Evolutionary conservation across 768 basidiomycete species (phyloP).

Genomic region (Chalciporus chontae): DNA sequence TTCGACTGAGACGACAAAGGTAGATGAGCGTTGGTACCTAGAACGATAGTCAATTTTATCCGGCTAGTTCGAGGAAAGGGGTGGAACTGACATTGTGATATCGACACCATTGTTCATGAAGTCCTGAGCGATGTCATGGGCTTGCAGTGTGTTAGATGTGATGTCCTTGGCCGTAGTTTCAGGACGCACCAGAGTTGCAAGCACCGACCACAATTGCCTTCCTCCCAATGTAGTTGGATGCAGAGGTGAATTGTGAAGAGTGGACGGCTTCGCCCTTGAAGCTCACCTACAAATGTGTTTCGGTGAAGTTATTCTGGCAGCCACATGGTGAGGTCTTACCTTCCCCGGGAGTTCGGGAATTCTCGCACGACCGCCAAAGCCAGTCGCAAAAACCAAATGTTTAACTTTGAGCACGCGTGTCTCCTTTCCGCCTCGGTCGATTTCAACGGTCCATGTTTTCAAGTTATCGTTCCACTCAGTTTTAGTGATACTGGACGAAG

Average conservation of each 20-base stretch:
- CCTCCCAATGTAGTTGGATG: constrained; percentile 51
- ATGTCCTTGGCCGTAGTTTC: background rate
- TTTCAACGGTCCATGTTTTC: constrained; percentile 44
- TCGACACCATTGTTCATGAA: constrained; percentile 29
- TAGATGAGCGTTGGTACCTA: constrained; percentile 27
- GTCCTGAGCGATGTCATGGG: constrained; percentile 38
- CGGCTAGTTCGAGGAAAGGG: background rate
- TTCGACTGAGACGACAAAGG: constrained; percentile 15
- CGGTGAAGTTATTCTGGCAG: background rate
- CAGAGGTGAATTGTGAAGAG: constrained; percentile 47
- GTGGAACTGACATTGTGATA: constrained; percentile 22
- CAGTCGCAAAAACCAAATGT: constrained; percentile 57
- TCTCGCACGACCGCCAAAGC: constrained; percentile 43
- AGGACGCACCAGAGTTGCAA: constrained; percentile 54
- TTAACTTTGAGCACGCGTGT: constrained; percentile 38
- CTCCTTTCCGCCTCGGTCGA: constrained; percentile 33
- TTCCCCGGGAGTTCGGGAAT: constrained; percentile 44
- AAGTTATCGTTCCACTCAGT: constrained; percentile 36
- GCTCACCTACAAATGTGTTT: constrained; percentile 29
- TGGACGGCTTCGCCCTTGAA: constrained; percentile 57
- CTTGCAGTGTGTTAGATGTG: constrained; percentile 16
- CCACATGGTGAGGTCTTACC: constrained; percentile 20
- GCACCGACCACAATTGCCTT: constrained; percentile 67
- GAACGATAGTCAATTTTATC: background rate
- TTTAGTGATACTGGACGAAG: constrained; percentile 41